A percentile compares a stretch with the other conserved stretches of the same genome.
Conservation (phyloP, 805 yeast genomes). For the Spencermartinsiella europaea region DNA sequence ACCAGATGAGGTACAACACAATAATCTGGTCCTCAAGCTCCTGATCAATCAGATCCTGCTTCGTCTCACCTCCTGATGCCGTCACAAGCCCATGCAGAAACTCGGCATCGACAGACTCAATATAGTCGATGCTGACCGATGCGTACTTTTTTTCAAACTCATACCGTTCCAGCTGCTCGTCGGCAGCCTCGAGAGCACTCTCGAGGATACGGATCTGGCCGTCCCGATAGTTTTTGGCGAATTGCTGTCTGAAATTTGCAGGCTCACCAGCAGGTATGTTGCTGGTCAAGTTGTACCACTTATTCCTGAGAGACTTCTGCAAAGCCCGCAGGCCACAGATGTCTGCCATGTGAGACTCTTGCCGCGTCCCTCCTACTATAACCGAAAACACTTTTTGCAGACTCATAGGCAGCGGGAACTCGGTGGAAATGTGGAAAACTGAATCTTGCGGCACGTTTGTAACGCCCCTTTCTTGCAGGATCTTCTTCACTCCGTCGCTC, state of each 20-base stretch:
- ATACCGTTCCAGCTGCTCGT: background rate
- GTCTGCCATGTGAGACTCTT: background rate
- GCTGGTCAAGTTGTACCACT: background rate
- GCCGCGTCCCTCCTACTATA: background rate
- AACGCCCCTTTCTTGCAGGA: background rate
- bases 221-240: constrained; percentile 8
- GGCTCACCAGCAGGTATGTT: background rate
- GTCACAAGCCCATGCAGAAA: constrained; percentile 2
- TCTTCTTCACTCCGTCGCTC: background rate
- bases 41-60: constrained; percentile 9
- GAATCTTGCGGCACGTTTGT: background rate
- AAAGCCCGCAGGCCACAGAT: constrained; percentile 1
- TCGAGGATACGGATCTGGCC: constrained; percentile 6
- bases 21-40: constrained; percentile 15
- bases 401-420: background rate
- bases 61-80: constrained; percentile 2
- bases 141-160: background rate
- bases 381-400: constrained; percentile 9
- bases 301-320: constrained; percentile 1
- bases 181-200: constrained; percentile 3
- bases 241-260: constrained; percentile 5
- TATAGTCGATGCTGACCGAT: constrained; percentile 2
- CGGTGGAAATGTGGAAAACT: constrained; percentile 5
- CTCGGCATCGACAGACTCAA: constrained; percentile 2
- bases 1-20: constrained; percentile 7